Base-by-base conservation (phyloP, 2,329 filamentous ascomycete genomes). In the Fusarium oligoseptatum region DNA sequence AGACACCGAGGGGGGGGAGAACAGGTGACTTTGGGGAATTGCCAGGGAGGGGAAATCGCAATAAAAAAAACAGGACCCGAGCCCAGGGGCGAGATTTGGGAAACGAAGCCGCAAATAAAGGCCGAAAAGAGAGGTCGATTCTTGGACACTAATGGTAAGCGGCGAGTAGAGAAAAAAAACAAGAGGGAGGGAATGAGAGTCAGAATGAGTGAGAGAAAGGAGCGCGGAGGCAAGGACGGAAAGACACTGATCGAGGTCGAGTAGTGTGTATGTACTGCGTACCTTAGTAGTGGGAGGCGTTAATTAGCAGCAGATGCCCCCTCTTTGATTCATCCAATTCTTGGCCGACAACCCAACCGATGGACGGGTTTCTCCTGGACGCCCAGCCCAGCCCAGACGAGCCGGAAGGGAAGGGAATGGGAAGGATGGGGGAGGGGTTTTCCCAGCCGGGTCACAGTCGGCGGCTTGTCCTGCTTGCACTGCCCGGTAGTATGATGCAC, bases 11-110 rank as follows among this genome's bases (percentile, higher is more conserved):
- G 71, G 76, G 73, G 71, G 77, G 66, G 60, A 70, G 73, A 78
- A 76, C 75, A 77, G 77, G 77, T 76, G 75, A 77, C 69, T 70
- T 68, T 48, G 45, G 52, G 39, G 64, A 37, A 61, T 60, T 71
- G 70, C 48, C 65, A 77, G 77, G 77, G 77, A 79, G 77, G 72
- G 72, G 75, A 45, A 76, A 77, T 76, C 61, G 77, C 74, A 78
- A 78, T 78, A 67, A 79, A 78, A 78, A 77, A 70, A 73, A 67
- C 32, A 64, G 67, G 64, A 61, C 67, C 67, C 61, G 32, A 70
- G 74, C 52, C 66, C 63, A 72, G 74, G 76, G 72, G 76, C 63
- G 60, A 75, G 65, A 74, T 64, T 50, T 57, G 52, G 43, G 27
- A 37, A 65, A 65, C 10, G 37, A 37, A 65, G 67, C 41, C 29